These are phyloP conservation scores for Chrysochromulina tobinii DNA, from an alignment of 78 protist species.

Conservation along the genomic window DNA sequence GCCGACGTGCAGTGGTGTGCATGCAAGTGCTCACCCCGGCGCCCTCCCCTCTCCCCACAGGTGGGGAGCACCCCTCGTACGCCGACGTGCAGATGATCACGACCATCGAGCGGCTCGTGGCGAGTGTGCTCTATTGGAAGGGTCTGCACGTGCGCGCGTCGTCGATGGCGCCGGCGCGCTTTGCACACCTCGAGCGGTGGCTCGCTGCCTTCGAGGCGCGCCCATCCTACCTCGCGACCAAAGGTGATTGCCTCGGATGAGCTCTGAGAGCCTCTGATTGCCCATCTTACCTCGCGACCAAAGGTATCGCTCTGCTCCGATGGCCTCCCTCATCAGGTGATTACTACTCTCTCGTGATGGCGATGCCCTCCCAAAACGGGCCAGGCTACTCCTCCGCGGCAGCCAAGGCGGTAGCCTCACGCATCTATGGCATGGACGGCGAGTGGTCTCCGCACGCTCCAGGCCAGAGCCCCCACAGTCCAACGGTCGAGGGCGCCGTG, in stretches of 20 bases:
- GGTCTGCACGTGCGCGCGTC: background rate
- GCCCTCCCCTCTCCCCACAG: slow-evolving; percentile 37
- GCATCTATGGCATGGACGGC: too few species aligned
- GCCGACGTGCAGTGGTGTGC: background rate
- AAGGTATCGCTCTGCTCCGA: too few species aligned
- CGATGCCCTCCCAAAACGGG: slow-evolving; percentile 43
- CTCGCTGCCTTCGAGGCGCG: slow-evolving; percentile 44
- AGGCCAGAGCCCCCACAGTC: too few species aligned
- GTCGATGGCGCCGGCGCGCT: background rate
- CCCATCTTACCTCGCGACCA: too few species aligned
- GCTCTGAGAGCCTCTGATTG: too few species aligned
- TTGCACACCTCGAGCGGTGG: background rate
- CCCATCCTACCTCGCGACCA: slow-evolving; percentile 35
- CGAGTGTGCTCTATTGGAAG: slow-evolving; percentile 22
- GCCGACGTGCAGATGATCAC: slow-evolving; percentile 51
- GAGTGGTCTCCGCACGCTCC: too few species aligned
- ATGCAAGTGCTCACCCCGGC: background rate
- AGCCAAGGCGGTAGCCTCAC: too few species aligned
- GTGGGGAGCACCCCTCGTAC: slow-evolving; percentile 36
- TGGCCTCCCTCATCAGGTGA: too few species aligned
- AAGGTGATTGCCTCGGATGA: background rate
- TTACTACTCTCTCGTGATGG: slow-evolving; percentile 46
- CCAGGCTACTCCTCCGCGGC: background rate
- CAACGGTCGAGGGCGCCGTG: too few species aligned
- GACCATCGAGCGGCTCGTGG: slow-evolving; percentile 45